Base-by-base conservation (phyloP, 495 filamentous ascomycete species). In the Cladorrhinum samala region DNA sequence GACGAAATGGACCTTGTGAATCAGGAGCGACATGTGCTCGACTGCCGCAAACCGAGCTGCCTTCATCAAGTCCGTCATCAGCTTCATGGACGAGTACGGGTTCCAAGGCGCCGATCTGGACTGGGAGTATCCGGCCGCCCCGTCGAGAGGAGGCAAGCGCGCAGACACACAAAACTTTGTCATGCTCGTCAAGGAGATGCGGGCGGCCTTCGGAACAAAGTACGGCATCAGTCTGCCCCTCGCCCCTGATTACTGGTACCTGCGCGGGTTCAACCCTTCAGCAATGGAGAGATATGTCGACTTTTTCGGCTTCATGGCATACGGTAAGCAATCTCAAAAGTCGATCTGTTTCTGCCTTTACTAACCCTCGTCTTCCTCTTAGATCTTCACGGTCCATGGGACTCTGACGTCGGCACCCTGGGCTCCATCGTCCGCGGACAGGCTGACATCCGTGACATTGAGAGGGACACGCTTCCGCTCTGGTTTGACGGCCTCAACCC, bases 21-120 rank as follows among this genome's bases (percentile, higher is more conserved):
- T 20, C 18, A 37, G 41, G 41, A 49, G 53, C 37, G 55, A 56
- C 37, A 54, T 63, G 16, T 44, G 53, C 9, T 44, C 52, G 7
- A 54, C 58, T 25, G 36, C 41, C 9, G 59, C 4, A 0, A 71
- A 68, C n/a, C 70, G 73, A 9, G 55, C 66, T 0, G 61, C 51
- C 3, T 81, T 83, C 63, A 74, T 81, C 49, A 27, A 50, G 13
- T 74, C 66, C 0, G 47, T 78, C 0, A 54, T 57, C 0, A 36
- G 19, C 1, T 79, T 78, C 59, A 71, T 82, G 72, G 27, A 61
- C 0, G 54, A 57, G 9, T 79, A 78, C 30, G 71, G 69, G 2
- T 82, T 83, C 46, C 65, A 78, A 44, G 81, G 80, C 1, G 60
- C 78, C 1, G 78, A 83, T 56, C 43, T 83, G n/a, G 79, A 81